A percentile compares a stretch with the other conserved stretches of the same genome.
Conservation (phyloP, 371 early-diverging fungal genomes). For the Zancudomyces culisetae region DNA sequence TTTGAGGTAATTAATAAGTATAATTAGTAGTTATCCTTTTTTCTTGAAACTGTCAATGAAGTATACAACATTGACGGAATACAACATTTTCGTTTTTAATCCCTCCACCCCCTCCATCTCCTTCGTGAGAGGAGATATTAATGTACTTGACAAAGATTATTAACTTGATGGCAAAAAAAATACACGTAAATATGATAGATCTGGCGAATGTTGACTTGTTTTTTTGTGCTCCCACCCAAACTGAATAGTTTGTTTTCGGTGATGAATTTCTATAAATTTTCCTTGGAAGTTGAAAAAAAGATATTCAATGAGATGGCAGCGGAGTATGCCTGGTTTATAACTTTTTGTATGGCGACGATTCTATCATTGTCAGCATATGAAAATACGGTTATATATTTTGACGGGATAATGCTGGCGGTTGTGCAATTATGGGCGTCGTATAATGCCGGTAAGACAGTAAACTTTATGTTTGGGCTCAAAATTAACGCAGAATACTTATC, state of each 20-base stretch:
- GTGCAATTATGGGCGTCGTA: constrained; percentile 60
- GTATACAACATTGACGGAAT: too few relatives aligned
- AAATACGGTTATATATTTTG: constrained; percentile 10
- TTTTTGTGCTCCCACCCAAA: constrained; percentile 32
- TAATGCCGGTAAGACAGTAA: constrained; percentile 37
- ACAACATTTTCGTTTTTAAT: too few relatives aligned
- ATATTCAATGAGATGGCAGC: constrained; percentile 52
- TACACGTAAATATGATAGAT: too few relatives aligned
- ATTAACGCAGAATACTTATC: constrained; percentile 44
- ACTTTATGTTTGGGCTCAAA: constrained; percentile 62
- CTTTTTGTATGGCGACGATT: constrained; percentile 32
- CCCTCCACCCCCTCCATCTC: too few relatives aligned
- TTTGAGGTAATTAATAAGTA: too few relatives aligned
- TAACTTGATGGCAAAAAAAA: too few relatives aligned
- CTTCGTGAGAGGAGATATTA: too few relatives aligned
- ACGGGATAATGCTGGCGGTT: constrained; percentile 40
- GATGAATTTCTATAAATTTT: constrained; percentile 53
- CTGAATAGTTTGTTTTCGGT: constrained; percentile 43
- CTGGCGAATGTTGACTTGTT: constrained; percentile 56
- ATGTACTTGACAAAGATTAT: too few relatives aligned
- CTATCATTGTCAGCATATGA: constrained; percentile 4
- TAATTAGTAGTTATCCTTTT: too few relatives aligned
- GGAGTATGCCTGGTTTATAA: constrained; percentile 57
- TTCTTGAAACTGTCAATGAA: too few relatives aligned
- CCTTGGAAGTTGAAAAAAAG: constrained; percentile 43